Evolutionary conservation across 2,329 filamentous ascomycete genomes (phyloP).

Genomic region (Sclerotinia borealis): DNA sequence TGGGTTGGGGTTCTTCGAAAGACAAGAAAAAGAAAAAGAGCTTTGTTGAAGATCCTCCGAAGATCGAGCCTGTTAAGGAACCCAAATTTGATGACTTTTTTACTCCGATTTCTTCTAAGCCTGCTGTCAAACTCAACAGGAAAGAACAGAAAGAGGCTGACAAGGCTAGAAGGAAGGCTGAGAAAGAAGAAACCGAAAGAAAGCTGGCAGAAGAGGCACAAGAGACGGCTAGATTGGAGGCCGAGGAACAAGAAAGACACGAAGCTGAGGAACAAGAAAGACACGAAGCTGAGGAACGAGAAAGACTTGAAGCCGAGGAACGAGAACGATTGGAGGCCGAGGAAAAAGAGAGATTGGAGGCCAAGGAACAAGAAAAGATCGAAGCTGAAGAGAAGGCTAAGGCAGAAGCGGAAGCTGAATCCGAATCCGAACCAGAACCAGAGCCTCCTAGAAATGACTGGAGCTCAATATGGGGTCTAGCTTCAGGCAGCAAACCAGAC

Average conservation of each 20-base stretch:
- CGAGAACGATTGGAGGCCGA: not conserved
- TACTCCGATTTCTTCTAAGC: conserved; percentile 27
- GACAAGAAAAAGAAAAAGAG: conserved; percentile 47
- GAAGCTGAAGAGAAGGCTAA: conserved; percentile 27
- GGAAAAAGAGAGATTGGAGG: conserved; percentile 12
- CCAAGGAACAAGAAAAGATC: not conserved
- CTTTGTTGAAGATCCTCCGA: conserved; percentile 38
- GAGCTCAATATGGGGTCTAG: conserved; percentile 31
- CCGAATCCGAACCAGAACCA: conserved; percentile 12
- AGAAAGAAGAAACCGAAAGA: conserved; percentile 43
- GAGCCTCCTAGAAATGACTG: conserved; percentile 11
- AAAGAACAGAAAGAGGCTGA: conserved; percentile 45
- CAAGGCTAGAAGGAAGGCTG: conserved; percentile 42
- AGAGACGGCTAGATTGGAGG: conserved; percentile 34
- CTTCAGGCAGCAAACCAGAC: conserved; percentile 37
- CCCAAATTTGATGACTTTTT: conserved; percentile 37
- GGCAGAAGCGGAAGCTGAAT: not conserved
- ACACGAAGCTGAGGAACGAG: conserved; percentile 22
- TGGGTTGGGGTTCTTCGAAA: conserved; percentile 28
- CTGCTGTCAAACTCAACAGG: conserved; percentile 38
- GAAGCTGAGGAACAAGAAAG: conserved; percentile 15
- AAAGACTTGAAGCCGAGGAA: not conserved
- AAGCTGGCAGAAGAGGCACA: conserved; percentile 37
- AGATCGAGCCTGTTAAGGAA: conserved; percentile 42
- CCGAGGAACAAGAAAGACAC: conserved; percentile 21